Percentiles rank a stretch among this genome's conserved stretches.
These are phyloP conservation scores for Chlorencoelia australis DNA, from an alignment of 2,329 filamentous ascomycete genomes.

Conservation along the genomic window DNA sequence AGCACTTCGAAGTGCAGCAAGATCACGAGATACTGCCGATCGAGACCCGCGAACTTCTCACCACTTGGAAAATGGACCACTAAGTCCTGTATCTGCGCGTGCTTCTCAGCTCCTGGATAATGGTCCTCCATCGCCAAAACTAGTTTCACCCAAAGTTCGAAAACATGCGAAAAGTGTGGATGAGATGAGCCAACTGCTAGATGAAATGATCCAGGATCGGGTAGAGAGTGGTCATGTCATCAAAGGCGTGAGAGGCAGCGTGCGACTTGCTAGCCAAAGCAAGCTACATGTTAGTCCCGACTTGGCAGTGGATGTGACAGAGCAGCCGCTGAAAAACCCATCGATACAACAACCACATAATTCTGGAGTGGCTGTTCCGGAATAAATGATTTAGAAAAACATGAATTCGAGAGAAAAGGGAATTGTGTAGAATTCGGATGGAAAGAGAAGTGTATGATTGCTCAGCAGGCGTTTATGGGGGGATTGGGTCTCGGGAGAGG, in stretches of 20 bases:
- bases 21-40: constrained; percentile 76
- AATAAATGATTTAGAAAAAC: too few species aligned
- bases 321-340: constrained; percentile 3
- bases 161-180: constrained; percentile 57
- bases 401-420: too few species aligned
- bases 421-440: too few species aligned
- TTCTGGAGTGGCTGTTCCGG: constrained; percentile 4
- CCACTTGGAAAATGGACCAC: constrained; percentile 18
- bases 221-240: constrained; percentile 67
- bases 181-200: constrained; percentile 86
- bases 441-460: constrained; percentile 4
- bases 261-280: constrained; percentile 44
- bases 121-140: constrained; percentile 9
- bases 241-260: constrained; percentile 55
- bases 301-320: constrained; percentile 7
- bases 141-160: constrained; percentile 19
- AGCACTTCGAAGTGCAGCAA: constrained; percentile 73
- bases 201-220: constrained; percentile 91
- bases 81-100: constrained; percentile 23
- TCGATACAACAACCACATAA: constrained; percentile 1
- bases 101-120: constrained; percentile 18
- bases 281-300: constrained; percentile 13
- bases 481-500: not conserved
- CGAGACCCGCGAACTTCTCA: constrained; percentile 26
- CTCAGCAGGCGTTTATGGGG: constrained; percentile 3